phyloP scores from a whole-genome alignment of 495 filamentous ascomycete genomes.

The Cladorrhinum samala region DNA sequence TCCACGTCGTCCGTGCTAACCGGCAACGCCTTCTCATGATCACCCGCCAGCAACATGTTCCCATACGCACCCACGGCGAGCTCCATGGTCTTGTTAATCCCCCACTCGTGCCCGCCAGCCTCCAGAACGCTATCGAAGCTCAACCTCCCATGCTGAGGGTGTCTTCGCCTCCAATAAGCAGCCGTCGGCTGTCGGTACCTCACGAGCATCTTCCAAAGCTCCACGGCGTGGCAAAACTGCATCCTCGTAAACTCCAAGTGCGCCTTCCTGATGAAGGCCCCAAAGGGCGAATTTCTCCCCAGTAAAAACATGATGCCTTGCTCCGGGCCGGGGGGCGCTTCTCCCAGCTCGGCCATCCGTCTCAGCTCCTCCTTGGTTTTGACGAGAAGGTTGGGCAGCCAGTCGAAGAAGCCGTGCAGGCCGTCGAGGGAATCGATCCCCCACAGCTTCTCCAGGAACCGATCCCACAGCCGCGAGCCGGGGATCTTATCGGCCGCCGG shows the following conservation, averaged over 20 bases:
- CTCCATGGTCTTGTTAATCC: conserved; percentile 28
- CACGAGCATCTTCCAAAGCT: conserved; percentile 74
- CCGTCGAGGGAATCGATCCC: conserved; percentile 72
- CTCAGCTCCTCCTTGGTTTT: conserved; percentile 55
- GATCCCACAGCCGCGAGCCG: conserved; percentile 77
- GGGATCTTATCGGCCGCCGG: conserved; percentile 57
- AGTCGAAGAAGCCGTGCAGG: conserved; percentile 64
- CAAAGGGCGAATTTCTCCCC: conserved; percentile 69
- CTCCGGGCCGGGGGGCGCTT: conserved; percentile 31
- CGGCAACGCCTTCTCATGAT: conserved; percentile 31
- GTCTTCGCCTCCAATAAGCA: conserved; percentile 60
- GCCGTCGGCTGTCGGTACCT: conserved; percentile 73
- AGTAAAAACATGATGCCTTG: conserved; percentile 32
- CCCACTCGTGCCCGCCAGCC: conserved; percentile 41
- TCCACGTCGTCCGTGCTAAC: conserved; percentile 81
- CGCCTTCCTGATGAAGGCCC: conserved; percentile 72
- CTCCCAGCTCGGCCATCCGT: conserved; percentile 32
- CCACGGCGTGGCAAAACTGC: conserved; percentile 68
- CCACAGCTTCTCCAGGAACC: conserved; percentile 81
- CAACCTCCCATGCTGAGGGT: conserved; percentile 54
- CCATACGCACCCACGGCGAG: conserved; percentile 56
- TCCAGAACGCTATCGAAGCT: conserved; percentile 64
- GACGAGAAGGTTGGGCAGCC: conserved; percentile 49
- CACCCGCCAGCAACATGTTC: conserved; percentile 46
- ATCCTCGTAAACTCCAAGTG: conserved; percentile 74